Conservation (phyloP, 2,329 filamentous ascomycete genomes). For the Dothistroma pini region DNA sequence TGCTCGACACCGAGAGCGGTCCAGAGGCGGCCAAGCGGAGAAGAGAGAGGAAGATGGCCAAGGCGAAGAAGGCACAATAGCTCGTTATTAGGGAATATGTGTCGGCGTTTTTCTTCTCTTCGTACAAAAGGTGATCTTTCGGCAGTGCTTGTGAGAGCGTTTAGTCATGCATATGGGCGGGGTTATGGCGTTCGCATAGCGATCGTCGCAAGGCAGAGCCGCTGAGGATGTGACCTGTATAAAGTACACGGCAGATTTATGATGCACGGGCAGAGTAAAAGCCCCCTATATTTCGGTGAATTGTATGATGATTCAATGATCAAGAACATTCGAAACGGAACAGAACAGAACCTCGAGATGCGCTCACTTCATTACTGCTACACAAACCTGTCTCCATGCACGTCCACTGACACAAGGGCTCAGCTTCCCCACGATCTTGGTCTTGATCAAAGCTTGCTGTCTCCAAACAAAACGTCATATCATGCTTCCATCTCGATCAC, state of each 20-base stretch:
- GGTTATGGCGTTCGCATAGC: conserved; percentile 11
- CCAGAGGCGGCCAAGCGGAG: conserved; percentile 81
- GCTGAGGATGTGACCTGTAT: not conserved
- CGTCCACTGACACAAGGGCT: not conserved
- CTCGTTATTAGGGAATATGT: not conserved
- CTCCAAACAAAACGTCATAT: not conserved
- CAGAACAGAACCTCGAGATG: not conserved
- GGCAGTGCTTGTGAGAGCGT: conserved; percentile 1
- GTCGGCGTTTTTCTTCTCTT: not conserved
- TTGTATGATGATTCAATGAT: not conserved
- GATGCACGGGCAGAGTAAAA: not conserved
- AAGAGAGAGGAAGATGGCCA: conserved; percentile 70
- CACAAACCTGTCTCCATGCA: not conserved
- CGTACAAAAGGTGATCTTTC: not conserved
- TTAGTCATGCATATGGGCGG: conserved; percentile 14
- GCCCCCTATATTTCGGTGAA: not conserved
- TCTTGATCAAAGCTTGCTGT: not conserved
- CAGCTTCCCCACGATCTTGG: not conserved
- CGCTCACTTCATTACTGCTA: not conserved
- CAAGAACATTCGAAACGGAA: too few relatives aligned
- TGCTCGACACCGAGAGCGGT: conserved; percentile 88
- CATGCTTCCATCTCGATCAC: not conserved
- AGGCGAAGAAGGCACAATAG: conserved; percentile 67
- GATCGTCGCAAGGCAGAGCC: conserved; percentile 8
- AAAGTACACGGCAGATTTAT: conserved; percentile 5